Conservation (phyloP, 2,329 filamentous ascomycete genomes). For the Sporothrix euskadiensis region DNA sequence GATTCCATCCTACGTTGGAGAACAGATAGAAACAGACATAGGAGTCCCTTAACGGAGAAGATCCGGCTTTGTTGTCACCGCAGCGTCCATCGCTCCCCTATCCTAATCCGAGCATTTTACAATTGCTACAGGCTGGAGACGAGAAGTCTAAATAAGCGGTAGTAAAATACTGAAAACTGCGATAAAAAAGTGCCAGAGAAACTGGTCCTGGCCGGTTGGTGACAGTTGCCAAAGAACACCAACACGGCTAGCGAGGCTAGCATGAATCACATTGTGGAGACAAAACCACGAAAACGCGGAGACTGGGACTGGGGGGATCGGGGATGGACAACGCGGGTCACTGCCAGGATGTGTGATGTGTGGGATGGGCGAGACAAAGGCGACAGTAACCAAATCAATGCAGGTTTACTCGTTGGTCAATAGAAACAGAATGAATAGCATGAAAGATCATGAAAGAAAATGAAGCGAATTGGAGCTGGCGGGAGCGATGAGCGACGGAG, state of each 20-base stretch:
- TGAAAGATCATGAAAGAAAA: background rate
- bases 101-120: background rate
- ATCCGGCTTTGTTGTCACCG: constrained; percentile 8
- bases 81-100: background rate
- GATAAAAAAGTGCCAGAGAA: background rate
- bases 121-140: background rate
- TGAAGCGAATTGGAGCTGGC: background rate
- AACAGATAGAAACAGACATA: background rate
- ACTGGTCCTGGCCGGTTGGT: background rate
- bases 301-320: background rate
- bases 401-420: background rate
- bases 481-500: background rate
- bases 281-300: background rate
- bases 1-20: background rate
- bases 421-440: background rate
- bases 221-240: background rate
- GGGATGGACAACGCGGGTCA: background rate
- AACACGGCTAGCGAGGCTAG: background rate
- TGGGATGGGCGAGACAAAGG: background rate
- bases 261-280: constrained; percentile 15
- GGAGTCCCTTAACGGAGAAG: background rate
- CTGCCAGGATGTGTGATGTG: background rate
- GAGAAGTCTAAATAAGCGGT: constrained; percentile 6
- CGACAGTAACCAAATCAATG: background rate
- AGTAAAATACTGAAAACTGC: too few species aligned